A percentile compares a stretch with the other conserved stretches of the same genome.
These are phyloP conservation scores for Aureobasidium namibiae DNA, from an alignment of 2,329 filamentous ascomycete genomes.

Conservation along the genomic window DNA sequence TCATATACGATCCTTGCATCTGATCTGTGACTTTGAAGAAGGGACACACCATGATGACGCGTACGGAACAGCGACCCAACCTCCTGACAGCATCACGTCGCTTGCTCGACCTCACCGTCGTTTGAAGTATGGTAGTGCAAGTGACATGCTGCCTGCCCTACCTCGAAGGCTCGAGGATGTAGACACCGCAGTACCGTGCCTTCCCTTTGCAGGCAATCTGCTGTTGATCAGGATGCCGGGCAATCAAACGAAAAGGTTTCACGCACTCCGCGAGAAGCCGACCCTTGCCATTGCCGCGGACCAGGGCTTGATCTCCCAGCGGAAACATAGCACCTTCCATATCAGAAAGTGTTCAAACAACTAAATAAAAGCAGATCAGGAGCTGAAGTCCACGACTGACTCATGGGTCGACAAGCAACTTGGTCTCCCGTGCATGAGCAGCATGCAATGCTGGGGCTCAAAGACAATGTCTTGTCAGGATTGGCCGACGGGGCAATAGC, in stretches of 20 bases:
- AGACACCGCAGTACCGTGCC: neutral
- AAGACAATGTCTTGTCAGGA: neutral
- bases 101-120: neutral
- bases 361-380: neutral
- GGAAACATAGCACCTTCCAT: neutral
- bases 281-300: neutral
- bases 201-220: neutral
- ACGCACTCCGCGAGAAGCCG: neutral
- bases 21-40: neutral
- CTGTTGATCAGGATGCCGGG: neutral
- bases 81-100: neutral
- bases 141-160: neutral
- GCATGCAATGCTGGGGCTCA: neutral
- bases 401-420: neutral
- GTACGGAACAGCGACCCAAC: neutral
- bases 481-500: neutral
- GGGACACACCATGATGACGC: neutral
- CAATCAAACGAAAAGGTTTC: neutral
- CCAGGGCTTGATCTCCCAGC: neutral
- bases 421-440: neutral
- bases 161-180: neutral
- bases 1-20: neutral
- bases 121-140: neutral
- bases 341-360: neutral
- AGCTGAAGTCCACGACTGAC: slow-evolving; percentile 2